Base-by-base conservation (phyloP, 805 yeast species). In the Candida krabiensis region DNA sequence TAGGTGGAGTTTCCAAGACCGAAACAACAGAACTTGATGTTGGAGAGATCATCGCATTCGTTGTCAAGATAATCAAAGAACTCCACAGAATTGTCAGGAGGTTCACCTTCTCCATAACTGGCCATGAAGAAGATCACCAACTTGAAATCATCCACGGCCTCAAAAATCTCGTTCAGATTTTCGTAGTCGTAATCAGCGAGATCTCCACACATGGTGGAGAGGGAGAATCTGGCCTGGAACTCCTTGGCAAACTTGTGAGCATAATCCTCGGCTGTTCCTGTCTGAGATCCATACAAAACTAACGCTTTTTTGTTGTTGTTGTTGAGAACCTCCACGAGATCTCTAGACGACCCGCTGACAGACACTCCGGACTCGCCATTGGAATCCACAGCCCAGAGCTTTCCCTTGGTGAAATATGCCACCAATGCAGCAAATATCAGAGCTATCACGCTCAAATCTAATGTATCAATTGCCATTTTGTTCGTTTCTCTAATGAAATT, bases 231-330 rank as follows among this genome's bases (percentile, higher is more conserved):
- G 19, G 95, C 71, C 51, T 80, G 79, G 53, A 91, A 79, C 60
- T 93, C 99, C 58, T 90, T 89, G 33, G 96, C 80, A 51, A 89
- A 81, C 59, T 91, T 86, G 52, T 83, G 77, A 14, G 97, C 95
- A 55, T 89, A 91, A 58, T 93, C 99, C 66, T 93, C 99, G 30
- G 98, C 96, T 13, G 99, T 93, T 47, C 99, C 99, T 4, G 99
- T 93, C 66, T 93, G 99, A 11, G 98, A 90, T 13, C 96, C 98
- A 60, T 75, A 93, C 44, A 93, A 75, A 3, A 93, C 83, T 30
- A 89, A 68, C 25, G 86, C 83, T 47, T 84, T 83, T 65, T 91
- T 90, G 44, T 76, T 73, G 53, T 80, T 80, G 26, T 68, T 67
- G 35, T 68, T 67, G 50, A 91, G 60, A 3, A 75, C 77, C 40